phyloP scores from a whole-genome alignment of 306 rosid genomes.

The Pachyrhizus erosus region DNA sequence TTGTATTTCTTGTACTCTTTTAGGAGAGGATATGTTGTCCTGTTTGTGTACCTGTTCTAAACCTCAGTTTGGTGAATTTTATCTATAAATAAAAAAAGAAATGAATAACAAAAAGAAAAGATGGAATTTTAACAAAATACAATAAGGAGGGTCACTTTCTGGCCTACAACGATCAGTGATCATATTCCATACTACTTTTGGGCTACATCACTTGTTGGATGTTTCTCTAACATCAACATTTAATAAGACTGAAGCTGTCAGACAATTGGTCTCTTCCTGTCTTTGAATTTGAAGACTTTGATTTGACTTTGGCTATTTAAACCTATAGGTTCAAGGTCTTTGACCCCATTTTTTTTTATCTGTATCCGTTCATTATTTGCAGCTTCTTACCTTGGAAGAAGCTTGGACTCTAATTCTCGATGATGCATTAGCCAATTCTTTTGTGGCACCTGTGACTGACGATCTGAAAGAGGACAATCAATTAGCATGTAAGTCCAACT shows the following conservation, averaged over 20 bases:
- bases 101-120: too few species aligned
- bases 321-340: conserved; percentile 17
- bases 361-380: conserved; percentile 46
- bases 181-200: background rate
- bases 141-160: background rate
- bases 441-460: conserved; percentile 88
- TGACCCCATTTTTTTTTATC: background rate
- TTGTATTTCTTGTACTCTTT: background rate
- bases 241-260: conserved; percentile 2
- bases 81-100: too few species aligned
- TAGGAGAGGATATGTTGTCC: background rate
- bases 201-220: conserved; percentile 11
- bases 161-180: background rate
- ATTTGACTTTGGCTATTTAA: conserved; percentile 14
- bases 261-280: background rate
- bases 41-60: too few species aligned
- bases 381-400: conserved; percentile 85
- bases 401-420: conserved; percentile 92
- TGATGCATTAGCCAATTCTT: conserved; percentile 92
- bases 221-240: background rate
- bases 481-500: conserved; percentile 67
- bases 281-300: conserved; percentile 17
- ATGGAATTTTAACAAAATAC: background rate
- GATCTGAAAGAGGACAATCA: conserved; percentile 85
- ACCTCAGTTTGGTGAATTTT: too few species aligned